A percentile compares a stretch with the other conserved stretches of the same genome.
Conservation (phyloP, 1,284 basidiomycete species). For the Fomitopsis betulina region DNA sequence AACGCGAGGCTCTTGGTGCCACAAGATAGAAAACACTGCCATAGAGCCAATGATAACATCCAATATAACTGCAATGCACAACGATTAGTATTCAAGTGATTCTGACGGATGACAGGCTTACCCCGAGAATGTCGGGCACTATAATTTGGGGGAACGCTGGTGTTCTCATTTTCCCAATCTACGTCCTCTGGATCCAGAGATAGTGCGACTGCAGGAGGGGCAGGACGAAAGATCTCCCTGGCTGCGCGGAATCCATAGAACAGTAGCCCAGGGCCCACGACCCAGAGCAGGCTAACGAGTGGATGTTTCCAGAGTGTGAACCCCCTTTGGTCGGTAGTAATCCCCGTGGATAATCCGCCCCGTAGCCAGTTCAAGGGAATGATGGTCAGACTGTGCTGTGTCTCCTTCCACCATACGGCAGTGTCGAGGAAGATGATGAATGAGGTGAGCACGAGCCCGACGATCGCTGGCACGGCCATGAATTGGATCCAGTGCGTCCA, state of each 20-base stretch:
- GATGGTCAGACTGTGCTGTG: constrained; percentile 18
- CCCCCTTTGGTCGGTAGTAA: constrained; percentile 34
- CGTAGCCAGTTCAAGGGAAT: constrained; percentile 35
- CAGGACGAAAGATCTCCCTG: constrained; percentile 6
- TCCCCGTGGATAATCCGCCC: constrained; percentile 35
- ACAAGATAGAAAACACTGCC: constrained; percentile 30
- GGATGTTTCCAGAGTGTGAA: constrained; percentile 39
- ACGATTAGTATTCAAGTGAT: too few species aligned
- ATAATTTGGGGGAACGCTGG: too few species aligned
- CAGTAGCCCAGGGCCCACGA: constrained; percentile 31
- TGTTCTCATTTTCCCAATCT: neutral
- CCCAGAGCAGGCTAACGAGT: constrained; percentile 35
- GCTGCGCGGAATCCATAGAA: constrained; percentile 18
- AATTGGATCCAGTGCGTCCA: constrained; percentile 3
- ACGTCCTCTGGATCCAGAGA: neutral
- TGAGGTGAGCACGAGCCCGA: constrained; percentile 13
- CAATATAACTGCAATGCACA: constrained; percentile 20
- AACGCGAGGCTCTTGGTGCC: constrained; percentile 39
- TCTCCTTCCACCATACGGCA: constrained; percentile 26
- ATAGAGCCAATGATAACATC: constrained; percentile 28
- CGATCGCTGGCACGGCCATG: constrained; percentile 15
- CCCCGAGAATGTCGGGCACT: too few species aligned
- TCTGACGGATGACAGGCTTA: neutral
- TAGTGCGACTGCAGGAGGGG: too few species aligned
- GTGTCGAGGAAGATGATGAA: constrained; percentile 26